Base-by-base conservation (phyloP, 2,329 filamentous ascomycete genomes). In the Neoscytalidium dimidiatum region DNA sequence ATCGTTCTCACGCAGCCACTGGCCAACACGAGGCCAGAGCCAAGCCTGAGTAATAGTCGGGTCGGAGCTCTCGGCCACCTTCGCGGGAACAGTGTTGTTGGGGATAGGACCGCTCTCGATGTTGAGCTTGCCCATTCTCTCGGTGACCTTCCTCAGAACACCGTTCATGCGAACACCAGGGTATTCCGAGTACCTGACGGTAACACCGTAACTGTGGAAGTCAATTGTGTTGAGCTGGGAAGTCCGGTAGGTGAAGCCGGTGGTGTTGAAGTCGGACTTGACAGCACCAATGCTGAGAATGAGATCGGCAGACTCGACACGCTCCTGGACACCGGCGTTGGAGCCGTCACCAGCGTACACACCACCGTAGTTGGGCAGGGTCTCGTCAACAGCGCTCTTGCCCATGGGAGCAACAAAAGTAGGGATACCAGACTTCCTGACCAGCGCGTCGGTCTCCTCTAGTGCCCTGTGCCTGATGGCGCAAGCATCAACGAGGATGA, bases 351-450 rank as follows among this genome's bases (percentile, higher is more conserved):
- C 93, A 8, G 90, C 90, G 75, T 96, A 96, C 4, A 96, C 91
- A 68, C 93, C 93, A 23, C 91, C 91, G 70, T 90, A 96, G 72
- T 86, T 90, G n/a, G 84, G 81, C 52, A 90, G 84, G 1, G 85
- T 85, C 77, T 97, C 92, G 71, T 95, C 85, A 52, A 97, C 85
- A 21, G 91, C 90, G 19, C 92, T 87, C 80, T 96, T 96, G 52
- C 92, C 92, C 90, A 96, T 96, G 2, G 92, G 92, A 0, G 92
- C 90, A n/a, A 94, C 91, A 71, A 95, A 96, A 0, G 91, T 90
- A 4, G 93, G 92, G 7, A 96, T 81, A 3, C 86, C 83, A 0
- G 91, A 91, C 76, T 89, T 91, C 66, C 89, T 82, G 60, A 96
- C 81, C 17, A 97, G 81, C 7, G 86, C 85, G 69, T 91, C 87